These are phyloP conservation scores for Trichoderma koningii DNA, from an alignment of 2,329 filamentous ascomycete species.

Conservation along the genomic window DNA sequence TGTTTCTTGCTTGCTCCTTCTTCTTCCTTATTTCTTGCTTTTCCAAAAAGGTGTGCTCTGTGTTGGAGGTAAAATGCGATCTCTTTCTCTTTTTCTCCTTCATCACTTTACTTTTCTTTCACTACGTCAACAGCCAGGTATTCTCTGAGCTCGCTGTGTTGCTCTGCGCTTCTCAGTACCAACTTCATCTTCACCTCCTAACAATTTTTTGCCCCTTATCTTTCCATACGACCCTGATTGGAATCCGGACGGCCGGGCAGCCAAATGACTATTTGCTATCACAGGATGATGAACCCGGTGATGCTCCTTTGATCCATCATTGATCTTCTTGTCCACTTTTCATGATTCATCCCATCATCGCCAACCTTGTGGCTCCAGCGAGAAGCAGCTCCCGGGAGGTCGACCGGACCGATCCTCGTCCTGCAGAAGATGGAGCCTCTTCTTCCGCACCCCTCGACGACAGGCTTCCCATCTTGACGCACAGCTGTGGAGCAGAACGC, in stretches of 20 bases:
- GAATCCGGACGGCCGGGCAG: not conserved
- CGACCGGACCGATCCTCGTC: conserved; percentile 20
- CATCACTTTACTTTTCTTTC: not conserved
- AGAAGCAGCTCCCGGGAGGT: conserved; percentile 19
- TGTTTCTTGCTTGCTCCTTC: too few species aligned
- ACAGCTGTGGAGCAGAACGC: conserved; percentile 10
- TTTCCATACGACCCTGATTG: not conserved
- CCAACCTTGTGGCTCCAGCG: not conserved
- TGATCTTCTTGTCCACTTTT: not conserved
- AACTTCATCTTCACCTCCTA: not conserved
- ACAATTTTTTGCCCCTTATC: not conserved
- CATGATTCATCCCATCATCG: not conserved
- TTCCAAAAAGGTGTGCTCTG: not conserved
- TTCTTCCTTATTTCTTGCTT: not conserved
- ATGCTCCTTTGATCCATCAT: not conserved
- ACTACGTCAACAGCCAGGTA: not conserved
- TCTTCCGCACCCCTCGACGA: conserved; percentile 1
- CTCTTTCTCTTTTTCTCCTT: not conserved
- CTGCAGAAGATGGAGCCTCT: conserved; percentile 9
- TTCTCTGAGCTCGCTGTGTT: not conserved
- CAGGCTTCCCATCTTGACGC: conserved; percentile 10
- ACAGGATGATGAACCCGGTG: not conserved
- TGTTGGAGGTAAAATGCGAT: not conserved
- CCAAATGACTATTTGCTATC: not conserved
- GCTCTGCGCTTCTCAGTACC: not conserved